A percentile compares a stretch with the other conserved stretches of the same genome.
These are phyloP conservation scores for Pichia kudriavzevii DNA, from an alignment of 1,139 yeast species.

Conservation along the genomic window DNA sequence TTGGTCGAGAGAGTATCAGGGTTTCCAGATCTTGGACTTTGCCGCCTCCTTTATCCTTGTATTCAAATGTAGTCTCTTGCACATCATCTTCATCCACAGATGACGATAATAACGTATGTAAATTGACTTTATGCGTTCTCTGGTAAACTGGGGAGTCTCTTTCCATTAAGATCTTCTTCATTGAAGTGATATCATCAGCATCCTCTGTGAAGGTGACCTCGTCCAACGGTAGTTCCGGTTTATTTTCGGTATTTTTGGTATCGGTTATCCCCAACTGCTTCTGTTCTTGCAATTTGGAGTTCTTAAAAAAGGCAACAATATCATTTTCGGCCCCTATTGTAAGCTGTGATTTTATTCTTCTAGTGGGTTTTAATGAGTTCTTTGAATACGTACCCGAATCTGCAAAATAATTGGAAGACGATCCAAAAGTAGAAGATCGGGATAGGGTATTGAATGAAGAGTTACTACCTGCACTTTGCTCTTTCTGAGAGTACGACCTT, in stretches of 20 bases:
- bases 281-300: constrained; percentile 12
- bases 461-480: neutral
- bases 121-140: constrained; percentile 14
- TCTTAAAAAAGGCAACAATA: constrained; percentile 13
- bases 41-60: constrained; percentile 3
- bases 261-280: constrained; percentile 8
- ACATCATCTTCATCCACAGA: constrained; percentile 12
- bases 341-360: constrained; percentile 12
- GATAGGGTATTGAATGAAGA: constrained; percentile 7
- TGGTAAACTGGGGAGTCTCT: constrained; percentile 21
- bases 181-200: constrained; percentile 9
- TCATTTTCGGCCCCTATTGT: constrained; percentile 11
- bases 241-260: neutral
- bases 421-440: constrained; percentile 9
- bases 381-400: neutral
- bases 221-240: neutral
- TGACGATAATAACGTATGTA: constrained; percentile 10
- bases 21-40: constrained; percentile 10
- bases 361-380: no score
- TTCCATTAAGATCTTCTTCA: constrained; percentile 18
- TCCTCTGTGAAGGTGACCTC: constrained; percentile 10
- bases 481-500: constrained; percentile 7
- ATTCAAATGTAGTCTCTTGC: constrained; percentile 15
- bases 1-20: constrained; percentile 5
- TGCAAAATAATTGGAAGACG: neutral